These are phyloP conservation scores for Pseudogymnoascus sp. DNA, from an alignment of 2,329 filamentous ascomycete genomes.

Conservation along the genomic window DNA sequence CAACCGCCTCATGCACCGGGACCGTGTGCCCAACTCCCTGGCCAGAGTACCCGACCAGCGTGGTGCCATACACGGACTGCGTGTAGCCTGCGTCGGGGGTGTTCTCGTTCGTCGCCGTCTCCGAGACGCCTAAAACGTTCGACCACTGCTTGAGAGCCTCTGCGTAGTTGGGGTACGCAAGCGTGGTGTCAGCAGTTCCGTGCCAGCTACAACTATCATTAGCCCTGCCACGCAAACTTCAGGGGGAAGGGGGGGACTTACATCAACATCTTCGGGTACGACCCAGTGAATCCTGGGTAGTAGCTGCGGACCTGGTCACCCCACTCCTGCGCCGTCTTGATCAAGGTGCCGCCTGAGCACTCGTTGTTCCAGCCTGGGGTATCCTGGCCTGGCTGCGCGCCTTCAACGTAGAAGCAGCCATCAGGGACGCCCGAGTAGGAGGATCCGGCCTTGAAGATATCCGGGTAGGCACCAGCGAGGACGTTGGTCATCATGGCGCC, in stretches of 20 bases:
- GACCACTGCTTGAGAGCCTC: slow-evolving; percentile 42
- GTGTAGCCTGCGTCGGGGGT: slow-evolving; percentile 27
- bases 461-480: slow-evolving; percentile 40
- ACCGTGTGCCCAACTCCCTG: slow-evolving; percentile 29
- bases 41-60: slow-evolving; percentile 27
- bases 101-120: slow-evolving; percentile 16
- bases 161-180: slow-evolving; percentile 34
- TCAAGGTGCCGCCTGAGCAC: slow-evolving; percentile 33
- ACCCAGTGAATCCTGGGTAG: slow-evolving; percentile 32
- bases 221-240: background rate
- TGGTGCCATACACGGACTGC: slow-evolving; percentile 28
- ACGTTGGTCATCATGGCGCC: slow-evolving; percentile 49
- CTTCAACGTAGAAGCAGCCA: slow-evolving; percentile 35
- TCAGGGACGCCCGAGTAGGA: slow-evolving; percentile 39
- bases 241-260: background rate
- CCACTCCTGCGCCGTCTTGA: slow-evolving; percentile 38
- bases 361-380: slow-evolving; percentile 43
- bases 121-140: slow-evolving; percentile 34
- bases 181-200: slow-evolving; percentile 32
- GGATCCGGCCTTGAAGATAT: slow-evolving; percentile 39
- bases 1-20: slow-evolving; percentile 25
- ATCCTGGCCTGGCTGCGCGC: slow-evolving; percentile 34
- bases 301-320: slow-evolving; percentile 38
- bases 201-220: slow-evolving; percentile 26
- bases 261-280: slow-evolving; percentile 33